Base-by-base conservation (phyloP, 345 rosid species). In the Ricinus communis region DNA sequence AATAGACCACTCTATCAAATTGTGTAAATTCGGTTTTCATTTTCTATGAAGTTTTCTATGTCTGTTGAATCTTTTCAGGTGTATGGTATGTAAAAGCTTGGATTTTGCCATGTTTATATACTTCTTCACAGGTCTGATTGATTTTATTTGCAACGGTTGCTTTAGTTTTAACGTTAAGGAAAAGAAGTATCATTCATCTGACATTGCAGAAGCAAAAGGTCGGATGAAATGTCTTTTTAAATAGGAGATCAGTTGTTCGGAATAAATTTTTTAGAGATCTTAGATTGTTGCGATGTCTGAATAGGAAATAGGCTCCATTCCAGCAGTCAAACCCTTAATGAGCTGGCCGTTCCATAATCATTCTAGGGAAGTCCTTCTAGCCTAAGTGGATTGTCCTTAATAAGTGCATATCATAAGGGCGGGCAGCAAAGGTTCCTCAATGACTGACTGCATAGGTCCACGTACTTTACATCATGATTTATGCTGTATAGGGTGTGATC, bases 21-120 rank as follows among this genome's bases (percentile, higher is more conserved):
- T 51, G 66, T 68, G 19, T 46, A 67, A 49, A 74, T 61, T 13
- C 22, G 30, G 11, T 10, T 21, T 43, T 31, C 59, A 67, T 19
- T 60, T 9, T 31, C 47, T 18, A 5, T 40, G 49, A 65, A 46
- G 57, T 64, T 56, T 5, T 16, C n/a, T 51, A 27, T 52, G 21
- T 40, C 10, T 53, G 12, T 49, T 63, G 54, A 30, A 54, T 14
- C 41, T 52, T 41, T 27, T 27, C 15, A 43, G 69, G 9, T 33
- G 19, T 43, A 30, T 15, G 22, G 8, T n/a, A 13, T 16, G n/a
- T 36, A 24, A 27, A 62, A 30, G 47, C 18, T 19, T 18, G 27
- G 28, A 71, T 31, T 51, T 71, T n/a, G n/a, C n/a, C n/a, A n/a
- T n/a, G n/a, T n/a, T n/a, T n/a, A n/a, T n/a, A n/a, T n/a, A n/a